Conservation (phyloP, 2,329 filamentous ascomycete genomes). For the Pestalotiopsis sp. region DNA sequence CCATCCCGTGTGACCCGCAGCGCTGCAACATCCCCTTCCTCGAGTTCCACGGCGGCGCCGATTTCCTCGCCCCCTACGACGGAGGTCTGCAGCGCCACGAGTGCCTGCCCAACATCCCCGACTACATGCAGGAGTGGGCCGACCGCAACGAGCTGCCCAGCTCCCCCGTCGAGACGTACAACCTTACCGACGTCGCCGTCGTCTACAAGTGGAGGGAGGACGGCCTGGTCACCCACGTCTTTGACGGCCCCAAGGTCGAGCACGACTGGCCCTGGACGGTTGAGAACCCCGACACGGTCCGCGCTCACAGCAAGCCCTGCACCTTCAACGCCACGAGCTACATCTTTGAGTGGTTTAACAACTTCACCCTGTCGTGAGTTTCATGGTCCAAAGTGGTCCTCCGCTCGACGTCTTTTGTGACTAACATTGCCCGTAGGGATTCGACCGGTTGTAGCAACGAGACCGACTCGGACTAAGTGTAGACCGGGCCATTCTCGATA, state of each 20-base stretch:
- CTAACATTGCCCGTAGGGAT: neutral
- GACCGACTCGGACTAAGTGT: neutral
- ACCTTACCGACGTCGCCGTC: neutral
- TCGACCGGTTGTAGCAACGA: neutral
- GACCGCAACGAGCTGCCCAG: conserved; percentile 10
- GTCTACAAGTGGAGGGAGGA: conserved; percentile 6
- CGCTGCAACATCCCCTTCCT: conserved; percentile 37
- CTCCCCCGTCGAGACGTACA: neutral
- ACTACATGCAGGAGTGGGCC: conserved; percentile 24
- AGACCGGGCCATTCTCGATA: neutral
- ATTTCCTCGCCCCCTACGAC: conserved; percentile 40
- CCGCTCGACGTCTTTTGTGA: neutral
- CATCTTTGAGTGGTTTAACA: conserved; percentile 7
- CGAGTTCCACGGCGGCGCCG: conserved; percentile 44
- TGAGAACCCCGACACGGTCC: conserved; percentile 1
- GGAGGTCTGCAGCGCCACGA: conserved; percentile 29
- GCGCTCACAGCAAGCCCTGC: neutral
- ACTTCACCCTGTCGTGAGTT: conserved; percentile 3
- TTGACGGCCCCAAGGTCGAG: conserved; percentile 7
- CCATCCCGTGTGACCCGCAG: conserved; percentile 26
- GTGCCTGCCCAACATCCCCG: conserved; percentile 22
- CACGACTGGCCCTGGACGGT: conserved; percentile 13
- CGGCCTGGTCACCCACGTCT: conserved; percentile 7
- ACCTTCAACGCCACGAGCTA: conserved; percentile 5
- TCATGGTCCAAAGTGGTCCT: neutral